phyloP scores from a whole-genome alignment of 2,329 filamentous ascomycete genomes.

The Neonectria neomacrospora region DNA sequence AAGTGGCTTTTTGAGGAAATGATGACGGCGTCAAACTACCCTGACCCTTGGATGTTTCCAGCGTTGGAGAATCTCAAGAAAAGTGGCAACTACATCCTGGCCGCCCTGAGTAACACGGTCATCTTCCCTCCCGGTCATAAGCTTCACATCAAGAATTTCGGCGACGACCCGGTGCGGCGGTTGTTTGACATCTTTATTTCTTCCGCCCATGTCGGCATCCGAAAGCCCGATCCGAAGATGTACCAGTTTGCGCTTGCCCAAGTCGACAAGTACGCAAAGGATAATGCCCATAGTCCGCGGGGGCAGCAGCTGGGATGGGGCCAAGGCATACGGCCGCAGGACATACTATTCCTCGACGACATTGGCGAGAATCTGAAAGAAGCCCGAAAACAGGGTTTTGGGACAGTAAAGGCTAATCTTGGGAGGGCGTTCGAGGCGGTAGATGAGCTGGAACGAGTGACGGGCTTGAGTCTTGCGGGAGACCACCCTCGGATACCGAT shows the following conservation, averaged over 20 bases:
- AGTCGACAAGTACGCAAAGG: slow-evolving; percentile 70
- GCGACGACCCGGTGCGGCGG: slow-evolving; percentile 67
- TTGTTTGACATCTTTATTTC: slow-evolving; percentile 90
- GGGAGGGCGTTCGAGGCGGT: slow-evolving; percentile 85
- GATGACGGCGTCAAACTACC: slow-evolving; percentile 77
- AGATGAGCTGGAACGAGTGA: slow-evolving; percentile 79
- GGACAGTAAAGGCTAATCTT: slow-evolving; percentile 85
- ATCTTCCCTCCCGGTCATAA: slow-evolving; percentile 82
- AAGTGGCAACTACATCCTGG: slow-evolving; percentile 75
- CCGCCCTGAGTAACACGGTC: slow-evolving; percentile 89
- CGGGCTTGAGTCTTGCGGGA: slow-evolving; percentile 72
- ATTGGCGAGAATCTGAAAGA: slow-evolving; percentile 93
- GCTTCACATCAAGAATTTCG: slow-evolving; percentile 65
- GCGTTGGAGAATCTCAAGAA: slow-evolving; percentile 76
- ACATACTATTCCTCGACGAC: slow-evolving; percentile 90
- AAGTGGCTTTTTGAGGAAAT: slow-evolving; percentile 89
- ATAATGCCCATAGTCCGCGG: slow-evolving; percentile 56
- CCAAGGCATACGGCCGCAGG: slow-evolving; percentile 65
- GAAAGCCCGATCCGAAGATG: slow-evolving; percentile 87
- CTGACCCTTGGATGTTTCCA: slow-evolving; percentile 90
- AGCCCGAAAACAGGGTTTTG: slow-evolving; percentile 77
- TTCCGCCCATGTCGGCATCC: slow-evolving; percentile 84
- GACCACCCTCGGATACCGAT: slow-evolving; percentile 62
- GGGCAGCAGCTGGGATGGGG: slow-evolving; percentile 57
- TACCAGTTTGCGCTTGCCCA: slow-evolving; percentile 78